Base-by-base conservation (phyloP, 805 yeast species). In the Wickerhamomyces bisporus region DNA sequence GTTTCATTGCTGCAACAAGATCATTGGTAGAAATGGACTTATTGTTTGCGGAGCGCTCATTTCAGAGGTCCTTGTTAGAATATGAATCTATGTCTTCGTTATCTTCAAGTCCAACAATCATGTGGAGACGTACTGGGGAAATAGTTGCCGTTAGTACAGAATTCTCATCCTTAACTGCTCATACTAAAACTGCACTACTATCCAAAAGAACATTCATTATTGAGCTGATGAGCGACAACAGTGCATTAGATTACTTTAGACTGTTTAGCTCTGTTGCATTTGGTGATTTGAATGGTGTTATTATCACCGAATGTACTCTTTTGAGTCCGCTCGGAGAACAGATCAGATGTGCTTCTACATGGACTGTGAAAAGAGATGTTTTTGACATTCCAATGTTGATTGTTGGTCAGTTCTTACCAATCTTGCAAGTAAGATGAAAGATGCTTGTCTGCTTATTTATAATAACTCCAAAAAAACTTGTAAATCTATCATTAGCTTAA, bases 101-200 rank as follows among this genome's bases (percentile, higher is more conserved):
- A 40, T 78, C 82, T 15, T 81, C 88, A 10, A 76, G 86, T 2
- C 95, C 95, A 1, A 81, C 91, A 3, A 78, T 84, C 14, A 80
- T 85, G 45, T 86, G 95, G 95, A 68, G 95, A 50, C 65, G 95
- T 29, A 82, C 94, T 0, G 94, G 94, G 9, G 94, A 86, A 55
- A 79, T 86, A 30, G 88, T 84, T 10, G 85, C 85, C 8, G 75
- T 83, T 9, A 81, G 88, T 5, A 78, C 80, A 45, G 93, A 85
- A 50, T 75, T 86, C 52, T 74, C 83, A 23, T 74, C 79, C 3
- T 62, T 86, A 44, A 74, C 89, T 6, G 85, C 86, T 1, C 77
- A 79, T 57, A 68, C 75, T 10, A 64, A 73, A 45, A 68, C 72
- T 41, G 78, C 79, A 30, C 60, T 84, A 9, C 52, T 83, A 3